Percentiles rank a stretch among this genome's conserved stretches.
Evolutionary conservation across 2,329 filamentous ascomycete species (phyloP).

Genomic region (Phialophora verrucosa): DNA sequence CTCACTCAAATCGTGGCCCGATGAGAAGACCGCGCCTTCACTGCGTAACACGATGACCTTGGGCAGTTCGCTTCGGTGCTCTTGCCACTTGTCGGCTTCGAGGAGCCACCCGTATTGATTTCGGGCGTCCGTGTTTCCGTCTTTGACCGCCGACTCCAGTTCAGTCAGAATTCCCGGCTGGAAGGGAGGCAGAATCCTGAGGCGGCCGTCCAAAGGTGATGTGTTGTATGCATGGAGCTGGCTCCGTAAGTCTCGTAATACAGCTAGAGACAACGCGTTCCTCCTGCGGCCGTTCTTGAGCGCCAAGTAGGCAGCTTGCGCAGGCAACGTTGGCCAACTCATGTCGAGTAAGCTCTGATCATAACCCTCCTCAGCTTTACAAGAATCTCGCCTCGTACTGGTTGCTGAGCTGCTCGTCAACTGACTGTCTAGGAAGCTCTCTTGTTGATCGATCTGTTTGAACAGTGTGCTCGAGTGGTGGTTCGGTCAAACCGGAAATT

Average conservation of each 20-base stretch:
- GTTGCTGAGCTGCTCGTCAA: background rate
- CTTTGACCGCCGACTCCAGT: slow-evolving; percentile 31
- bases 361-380: background rate
- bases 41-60: slow-evolving; percentile 38
- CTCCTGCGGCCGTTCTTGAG: slow-evolving; percentile 34
- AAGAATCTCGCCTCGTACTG: background rate
- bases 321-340: slow-evolving; percentile 35
- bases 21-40: slow-evolving; percentile 38
- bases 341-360: slow-evolving; percentile 13
- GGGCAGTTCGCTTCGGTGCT: slow-evolving; percentile 35
- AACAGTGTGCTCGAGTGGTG: slow-evolving; percentile 35
- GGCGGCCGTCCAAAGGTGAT: slow-evolving; percentile 34
- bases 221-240: slow-evolving; percentile 37
- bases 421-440: background rate
- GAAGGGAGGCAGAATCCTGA: slow-evolving; percentile 37
- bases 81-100: slow-evolving; percentile 33
- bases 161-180: slow-evolving; percentile 34
- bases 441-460: background rate
- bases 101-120: slow-evolving; percentile 37
- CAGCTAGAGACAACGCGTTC: slow-evolving; percentile 38
- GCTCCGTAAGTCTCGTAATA: slow-evolving; percentile 33
- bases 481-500: slow-evolving; percentile 7
- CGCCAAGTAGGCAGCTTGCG: slow-evolving; percentile 35
- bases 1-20: slow-evolving; percentile 38
- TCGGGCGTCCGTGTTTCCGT: slow-evolving; percentile 20